phyloP scores from a whole-genome alignment of 2,329 filamentous ascomycete species.

The Chaetomium sp. region DNA sequence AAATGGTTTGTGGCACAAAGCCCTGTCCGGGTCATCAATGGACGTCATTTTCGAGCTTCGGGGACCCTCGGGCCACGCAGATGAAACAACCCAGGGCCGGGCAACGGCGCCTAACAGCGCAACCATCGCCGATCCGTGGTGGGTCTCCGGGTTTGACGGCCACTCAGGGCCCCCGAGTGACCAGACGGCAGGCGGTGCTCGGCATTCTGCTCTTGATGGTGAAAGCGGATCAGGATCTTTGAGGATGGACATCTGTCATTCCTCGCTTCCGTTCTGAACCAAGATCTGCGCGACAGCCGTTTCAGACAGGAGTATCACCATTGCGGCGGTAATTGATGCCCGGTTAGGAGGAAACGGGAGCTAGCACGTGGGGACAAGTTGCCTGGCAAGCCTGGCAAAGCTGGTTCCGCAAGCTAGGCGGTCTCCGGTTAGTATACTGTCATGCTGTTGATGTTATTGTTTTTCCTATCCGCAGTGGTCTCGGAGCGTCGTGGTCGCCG shows the following conservation, averaged over 20 bases:
- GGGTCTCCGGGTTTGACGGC: conserved; percentile 7
- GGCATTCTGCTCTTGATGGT: neutral
- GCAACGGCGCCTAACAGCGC: conserved; percentile 16
- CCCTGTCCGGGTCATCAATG: neutral
- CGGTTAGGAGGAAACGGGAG: neutral
- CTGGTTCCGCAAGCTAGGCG: too few relatives aligned
- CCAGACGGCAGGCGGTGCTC: conserved; percentile 1
- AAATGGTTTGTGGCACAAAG: neutral
- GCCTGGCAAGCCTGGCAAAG: neutral
- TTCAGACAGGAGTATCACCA: conserved; percentile 6
- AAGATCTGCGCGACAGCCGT: conserved; percentile 12
- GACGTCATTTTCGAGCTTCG: conserved; percentile 8
- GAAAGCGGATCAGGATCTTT: conserved; percentile 3
- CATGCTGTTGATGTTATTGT: too few relatives aligned
- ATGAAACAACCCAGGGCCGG: conserved; percentile 13
- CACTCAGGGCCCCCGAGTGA: conserved; percentile 1
- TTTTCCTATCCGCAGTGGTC: neutral
- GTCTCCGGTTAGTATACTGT: too few relatives aligned
- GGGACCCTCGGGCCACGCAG: conserved; percentile 8
- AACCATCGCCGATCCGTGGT: conserved; percentile 13
- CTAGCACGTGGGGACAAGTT: neutral
- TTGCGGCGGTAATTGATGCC: neutral
- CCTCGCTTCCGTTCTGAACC: neutral
- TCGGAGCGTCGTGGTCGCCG: neutral
- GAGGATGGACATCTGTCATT: conserved; percentile 2